Base-by-base conservation (phyloP, 164 flowering plant genomes). In the Litsea cubeba region DNA sequence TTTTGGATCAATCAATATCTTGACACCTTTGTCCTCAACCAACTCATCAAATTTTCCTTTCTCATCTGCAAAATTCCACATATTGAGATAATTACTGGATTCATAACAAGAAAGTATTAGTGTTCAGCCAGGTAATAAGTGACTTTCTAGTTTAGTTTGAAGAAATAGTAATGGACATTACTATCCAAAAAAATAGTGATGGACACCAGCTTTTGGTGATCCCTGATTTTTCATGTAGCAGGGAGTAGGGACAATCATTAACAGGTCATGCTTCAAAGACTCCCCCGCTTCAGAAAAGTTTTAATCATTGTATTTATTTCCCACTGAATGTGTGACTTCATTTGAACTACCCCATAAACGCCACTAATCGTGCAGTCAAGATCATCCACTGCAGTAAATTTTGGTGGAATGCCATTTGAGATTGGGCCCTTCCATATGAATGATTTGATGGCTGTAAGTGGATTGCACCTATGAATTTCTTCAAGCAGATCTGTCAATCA, bases 1-100 rank as follows among this genome's bases (percentile, higher is more conserved):
- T 79, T 89, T 95, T 26, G 98, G 92, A 78, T 95, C 99, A 72
- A 95, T 83, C 80, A 95, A 57, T 70, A 95, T 85, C 89, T 88
- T 95, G 54, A 95, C 98, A 68, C 94, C 97, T 75, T 90, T 87
- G 76, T 95, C 97, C 81, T 95, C 97, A 30, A 95, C 87, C 84
- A 91, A 51, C 78, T 90, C 97, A 67, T 95, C 99, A 79, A 89
- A 91, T 80, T 95, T 90, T 54, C 91, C 96, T 73, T 93, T 95
- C 62, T 90, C 99, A 88, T 95, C 98, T 93, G 81, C 73, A 79
- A 40, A 79, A 30, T 24, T 62, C 57, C 57, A 49, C 25, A 62
- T n/a, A 74, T 63, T 14, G 17, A 22, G 24, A 12, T 57, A 50
- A 75, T 35, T 25, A 74, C 12, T 30, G 50, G 66, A 46, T 32